Evolutionary conservation across 495 filamentous ascomycete genomes (phyloP).

Genomic region (Aspergillus saccharolyticus): DNA sequence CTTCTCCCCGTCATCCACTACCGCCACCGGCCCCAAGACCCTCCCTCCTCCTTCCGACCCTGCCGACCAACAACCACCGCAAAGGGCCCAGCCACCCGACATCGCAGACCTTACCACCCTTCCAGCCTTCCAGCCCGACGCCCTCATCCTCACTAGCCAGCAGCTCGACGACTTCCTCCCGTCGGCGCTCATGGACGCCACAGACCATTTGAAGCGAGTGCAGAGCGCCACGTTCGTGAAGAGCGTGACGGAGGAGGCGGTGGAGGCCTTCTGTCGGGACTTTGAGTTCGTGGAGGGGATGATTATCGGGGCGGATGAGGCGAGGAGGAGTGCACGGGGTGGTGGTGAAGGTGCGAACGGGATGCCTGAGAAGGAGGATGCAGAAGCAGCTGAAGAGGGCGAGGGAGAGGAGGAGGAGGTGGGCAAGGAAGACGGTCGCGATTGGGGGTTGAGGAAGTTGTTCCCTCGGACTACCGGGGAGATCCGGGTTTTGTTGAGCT

Average conservation of each 20-base stretch:
- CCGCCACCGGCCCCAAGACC: no score
- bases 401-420: slow-evolving; percentile 34
- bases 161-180: slow-evolving; percentile 87
- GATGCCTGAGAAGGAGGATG: slow-evolving; percentile 25
- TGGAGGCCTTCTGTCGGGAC: slow-evolving; percentile 79
- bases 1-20: slow-evolving; percentile 28
- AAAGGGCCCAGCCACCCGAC: slow-evolving; percentile 32
- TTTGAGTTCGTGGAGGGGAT: slow-evolving; percentile 83
- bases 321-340: slow-evolving; percentile 31
- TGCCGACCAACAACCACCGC: slow-evolving; percentile 22
- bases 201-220: slow-evolving; percentile 69
- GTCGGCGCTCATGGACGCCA: slow-evolving; percentile 86
- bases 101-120: slow-evolving; percentile 50
- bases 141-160: slow-evolving; percentile 63
- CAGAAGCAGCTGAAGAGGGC: no score
- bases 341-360: slow-evolving; percentile 26
- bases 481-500: slow-evolving; percentile 72
- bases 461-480: slow-evolving; percentile 84
- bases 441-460: slow-evolving; percentile 54
- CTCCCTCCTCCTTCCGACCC: no score
- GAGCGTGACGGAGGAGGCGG: slow-evolving; percentile 76
- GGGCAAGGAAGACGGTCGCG: slow-evolving; percentile 31
- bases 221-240: slow-evolving; percentile 63
- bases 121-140: slow-evolving; percentile 56
- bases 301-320: slow-evolving; percentile 56